A percentile compares a stretch with the other conserved stretches of the same genome.
Evolutionary conservation across 805 yeast genomes (phyloP).

Genomic region (Maudiozyma bulderi): DNA sequence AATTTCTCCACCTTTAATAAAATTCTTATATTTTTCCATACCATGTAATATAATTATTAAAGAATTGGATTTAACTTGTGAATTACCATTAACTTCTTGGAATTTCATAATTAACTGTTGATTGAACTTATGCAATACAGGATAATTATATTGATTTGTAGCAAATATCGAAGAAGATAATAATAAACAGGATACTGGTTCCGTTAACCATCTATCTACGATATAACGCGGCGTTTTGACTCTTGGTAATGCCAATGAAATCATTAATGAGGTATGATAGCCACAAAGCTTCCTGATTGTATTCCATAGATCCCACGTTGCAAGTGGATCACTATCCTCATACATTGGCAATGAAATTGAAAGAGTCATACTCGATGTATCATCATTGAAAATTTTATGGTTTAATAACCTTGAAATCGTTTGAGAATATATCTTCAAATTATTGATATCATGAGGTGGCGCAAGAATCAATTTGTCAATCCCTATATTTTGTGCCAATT

Average conservation of each 20-base stretch:
- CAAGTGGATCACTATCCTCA: conserved; percentile 43
- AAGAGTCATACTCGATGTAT: conserved; percentile 28
- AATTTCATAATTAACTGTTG: conserved; percentile 40
- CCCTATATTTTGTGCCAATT: conserved; percentile 52
- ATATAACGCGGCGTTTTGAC: conserved; percentile 41
- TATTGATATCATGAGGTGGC: conserved; percentile 51
- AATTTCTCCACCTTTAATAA: conserved; percentile 29
- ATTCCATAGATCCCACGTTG: conserved; percentile 73
- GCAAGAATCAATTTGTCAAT: conserved; percentile 46
- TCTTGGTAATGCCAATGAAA: conserved; percentile 68
- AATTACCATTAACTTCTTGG: conserved; percentile 32
- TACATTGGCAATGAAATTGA: conserved; percentile 43
- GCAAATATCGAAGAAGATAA: conserved; percentile 49
- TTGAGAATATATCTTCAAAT: conserved; percentile 42
- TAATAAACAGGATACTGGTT: conserved; percentile 51
- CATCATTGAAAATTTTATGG: conserved; percentile 11
- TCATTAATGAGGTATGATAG: conserved; percentile 48
- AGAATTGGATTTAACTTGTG: conserved; percentile 24
- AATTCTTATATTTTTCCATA: conserved; percentile 33
- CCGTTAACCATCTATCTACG: conserved; percentile 55
- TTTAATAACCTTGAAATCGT: conserved; percentile 26
- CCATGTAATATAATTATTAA: conserved; percentile 45
- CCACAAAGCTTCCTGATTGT: conserved; percentile 47
- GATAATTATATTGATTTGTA: conserved; percentile 50
- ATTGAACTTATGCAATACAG: conserved; percentile 51